Conservation (phyloP, 164 flowering plant species). For the Chloranthus sessilifolius region DNA sequence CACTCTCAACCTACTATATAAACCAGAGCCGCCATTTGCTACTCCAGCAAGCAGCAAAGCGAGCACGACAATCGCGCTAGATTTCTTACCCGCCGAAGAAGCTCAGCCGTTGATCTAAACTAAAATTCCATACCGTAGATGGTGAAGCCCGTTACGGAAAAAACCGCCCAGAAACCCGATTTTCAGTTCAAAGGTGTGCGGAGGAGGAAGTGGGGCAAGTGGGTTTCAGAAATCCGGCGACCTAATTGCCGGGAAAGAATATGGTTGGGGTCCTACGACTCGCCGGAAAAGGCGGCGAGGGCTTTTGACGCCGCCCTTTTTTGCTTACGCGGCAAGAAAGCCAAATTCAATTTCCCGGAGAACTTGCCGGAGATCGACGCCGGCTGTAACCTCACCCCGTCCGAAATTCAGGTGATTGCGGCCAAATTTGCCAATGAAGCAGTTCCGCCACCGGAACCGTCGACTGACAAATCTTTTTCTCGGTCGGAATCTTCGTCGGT, state of each 20-base stretch:
- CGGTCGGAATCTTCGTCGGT: slow-evolving; percentile 19
- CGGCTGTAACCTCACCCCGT: slow-evolving; percentile 33
- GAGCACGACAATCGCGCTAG: too few relatives aligned
- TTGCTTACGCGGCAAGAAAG: slow-evolving; percentile 66
- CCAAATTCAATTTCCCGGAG: slow-evolving; percentile 78
- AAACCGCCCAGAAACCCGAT: neutral
- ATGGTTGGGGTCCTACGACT: slow-evolving; percentile 84
- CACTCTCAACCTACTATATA: too few relatives aligned
- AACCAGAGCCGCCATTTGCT: too few relatives aligned
- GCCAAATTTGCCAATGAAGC: slow-evolving; percentile 50
- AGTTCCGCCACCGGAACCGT: neutral
- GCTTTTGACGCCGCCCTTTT: slow-evolving; percentile 88
- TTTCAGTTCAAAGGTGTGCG: slow-evolving; percentile 62
- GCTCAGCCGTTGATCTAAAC: too few relatives aligned
- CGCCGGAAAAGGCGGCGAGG: slow-evolving; percentile 80
- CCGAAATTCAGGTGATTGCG: slow-evolving; percentile 59
- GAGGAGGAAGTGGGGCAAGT: slow-evolving; percentile 91
- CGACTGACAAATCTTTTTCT: neutral
- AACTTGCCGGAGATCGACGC: slow-evolving; percentile 54
- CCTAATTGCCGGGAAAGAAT: slow-evolving; percentile 82
- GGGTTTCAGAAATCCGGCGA: slow-evolving; percentile 76
- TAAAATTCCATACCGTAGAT: too few relatives aligned
- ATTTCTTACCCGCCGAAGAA: too few relatives aligned
- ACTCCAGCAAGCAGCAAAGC: too few relatives aligned
- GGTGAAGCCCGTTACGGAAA: neutral